Evolutionary conservation across 495 filamentous ascomycete species (phyloP), one percentile per base, ranked within the genome.

Genomic region (Podospora didyma): DNA sequence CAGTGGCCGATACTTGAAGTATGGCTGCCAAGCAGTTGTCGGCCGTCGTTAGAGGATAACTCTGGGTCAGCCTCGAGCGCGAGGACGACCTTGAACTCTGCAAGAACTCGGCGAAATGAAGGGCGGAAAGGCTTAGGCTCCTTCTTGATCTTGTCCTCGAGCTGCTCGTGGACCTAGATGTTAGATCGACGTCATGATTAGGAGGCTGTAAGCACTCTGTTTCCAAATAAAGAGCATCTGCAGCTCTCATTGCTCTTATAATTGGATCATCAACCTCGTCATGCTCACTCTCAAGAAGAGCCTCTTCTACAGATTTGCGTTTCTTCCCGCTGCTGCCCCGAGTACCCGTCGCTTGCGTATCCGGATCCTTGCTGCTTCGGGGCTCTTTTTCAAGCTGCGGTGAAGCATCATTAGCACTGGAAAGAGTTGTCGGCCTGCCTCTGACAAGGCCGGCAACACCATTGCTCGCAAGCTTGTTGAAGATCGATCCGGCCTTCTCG

Each of bases 141-240:
- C 51, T 14, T 16, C 39, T 57, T 22, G 67, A 64, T 44, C 69
- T 58, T 17, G 39, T 49, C 26, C 49, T 54, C 24, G 51, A 39
- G 39, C 37, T 63, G 28, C 55, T 56, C 19, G 61, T 47, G 44
- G 60, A 51, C 46, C 51, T 58, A 35, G 62, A 49, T 0, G 69
- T 69, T 14, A 75, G 66, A 46, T 75, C 75, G 37, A 77, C 42
- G 37, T 74, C 68, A 19, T 69, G 49, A 23, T 51, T 66, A 1
- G 35, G 42, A 0, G 72, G 62, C 51, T 80, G 75, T 11, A 79
- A 59, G 7, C 60, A 70, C 35, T 75, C 73, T 2, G 76, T 80
- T 49, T 76, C 64, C 34, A 62, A 65, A 61, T 80, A 74, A 7
- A 81, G 72, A n/a, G 68, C 71, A 37, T 80, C 78, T 3, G 78